These are phyloP conservation scores for Trichoderma sp. DNA, from an alignment of 2,329 filamentous ascomycete genomes.

Conservation along the genomic window DNA sequence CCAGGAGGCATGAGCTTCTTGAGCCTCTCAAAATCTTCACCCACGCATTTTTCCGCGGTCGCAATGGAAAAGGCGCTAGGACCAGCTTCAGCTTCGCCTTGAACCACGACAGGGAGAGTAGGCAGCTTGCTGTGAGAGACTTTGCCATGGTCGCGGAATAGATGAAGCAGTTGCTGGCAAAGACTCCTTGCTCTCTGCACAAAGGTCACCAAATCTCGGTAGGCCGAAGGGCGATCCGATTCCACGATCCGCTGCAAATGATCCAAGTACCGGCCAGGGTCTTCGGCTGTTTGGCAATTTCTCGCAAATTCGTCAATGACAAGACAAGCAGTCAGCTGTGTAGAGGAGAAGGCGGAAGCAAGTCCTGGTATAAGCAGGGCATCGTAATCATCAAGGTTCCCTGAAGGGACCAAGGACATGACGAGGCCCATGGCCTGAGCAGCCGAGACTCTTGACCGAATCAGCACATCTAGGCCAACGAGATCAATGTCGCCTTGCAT, in stretches of 20 bases:
- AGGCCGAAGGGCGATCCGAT: conserved; percentile 75
- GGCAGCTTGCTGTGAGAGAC: conserved; percentile 75
- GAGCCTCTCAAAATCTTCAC: conserved; percentile 81
- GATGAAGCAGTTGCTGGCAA: conserved; percentile 84
- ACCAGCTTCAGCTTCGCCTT: conserved; percentile 88
- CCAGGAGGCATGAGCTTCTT: conserved; percentile 88
- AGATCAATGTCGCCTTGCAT: conserved; percentile 95
- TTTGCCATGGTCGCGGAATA: conserved; percentile 89
- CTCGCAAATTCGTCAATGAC: conserved; percentile 87
- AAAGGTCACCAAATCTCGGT: conserved; percentile 87
- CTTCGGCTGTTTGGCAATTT: conserved; percentile 49
- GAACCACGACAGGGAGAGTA: conserved; percentile 82
- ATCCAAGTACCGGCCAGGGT: conserved; percentile 55
- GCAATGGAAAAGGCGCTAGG: conserved; percentile 87
- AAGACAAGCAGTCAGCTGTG: conserved; percentile 80
- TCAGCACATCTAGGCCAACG: conserved; percentile 83
- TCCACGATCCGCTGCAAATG: conserved; percentile 77
- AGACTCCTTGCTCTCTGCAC: conserved; percentile 88
- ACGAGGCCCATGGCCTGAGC: conserved; percentile 83
- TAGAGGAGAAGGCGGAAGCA: conserved; percentile 75
- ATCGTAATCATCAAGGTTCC: conserved; percentile 64
- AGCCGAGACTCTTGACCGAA: conserved; percentile 85
- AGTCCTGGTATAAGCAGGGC: conserved; percentile 66
- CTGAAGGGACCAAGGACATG: conserved; percentile 73
- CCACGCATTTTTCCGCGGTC: conserved; percentile 85